Conservation (phyloP, 805 yeast genomes). For the Candida arabinofermentans region DNA sequence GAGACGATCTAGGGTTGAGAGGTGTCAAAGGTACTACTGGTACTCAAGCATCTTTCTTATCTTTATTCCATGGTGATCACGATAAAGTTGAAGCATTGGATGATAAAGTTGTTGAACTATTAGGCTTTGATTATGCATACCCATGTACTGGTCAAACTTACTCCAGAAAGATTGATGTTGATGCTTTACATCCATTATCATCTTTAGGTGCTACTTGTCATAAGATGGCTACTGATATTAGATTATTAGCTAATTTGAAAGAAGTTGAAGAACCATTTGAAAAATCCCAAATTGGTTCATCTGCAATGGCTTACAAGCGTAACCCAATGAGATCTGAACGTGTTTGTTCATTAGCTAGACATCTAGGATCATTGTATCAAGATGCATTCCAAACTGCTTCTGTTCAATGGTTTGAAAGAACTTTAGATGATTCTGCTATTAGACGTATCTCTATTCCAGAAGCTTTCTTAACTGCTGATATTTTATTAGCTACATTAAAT, state of each 20-base stretch:
- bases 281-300: slow-evolving; percentile 95
- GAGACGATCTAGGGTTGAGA: slow-evolving; percentile 93
- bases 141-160: slow-evolving; percentile 99
- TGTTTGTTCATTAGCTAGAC: slow-evolving; percentile 97
- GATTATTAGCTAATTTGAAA: slow-evolving; percentile 92
- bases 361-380: slow-evolving; percentile 82
- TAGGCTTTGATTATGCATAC: slow-evolving; percentile 92
- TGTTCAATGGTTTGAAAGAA: slow-evolving; percentile 99
- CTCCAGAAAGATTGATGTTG: slow-evolving; percentile 96
- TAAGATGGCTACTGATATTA: slow-evolving; percentile 95
- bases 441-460: slow-evolving; percentile 96
- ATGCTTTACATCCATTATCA: slow-evolving; percentile 85
- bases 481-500: slow-evolving; percentile 79
- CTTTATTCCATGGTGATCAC: slow-evolving; percentile 95
- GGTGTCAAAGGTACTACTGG: slow-evolving; percentile 99
- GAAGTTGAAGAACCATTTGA: slow-evolving; percentile 99
- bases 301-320: slow-evolving; percentile 99
- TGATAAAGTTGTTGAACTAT: slow-evolving; percentile 83
- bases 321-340: slow-evolving; percentile 99
- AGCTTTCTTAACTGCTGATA: slow-evolving; percentile 95
- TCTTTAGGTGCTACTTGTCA: slow-evolving; percentile 96
- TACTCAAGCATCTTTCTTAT: slow-evolving; percentile 94
- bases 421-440: slow-evolving; percentile 96
- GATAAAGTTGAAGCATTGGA: slow-evolving; percentile 93
- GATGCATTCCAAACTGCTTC: slow-evolving; percentile 97